Percentiles rank a stretch among this genome's conserved stretches.
Evolutionary conservation across 306 rosid genomes (phyloP).

Genomic region (Prunus salicina): DNA sequence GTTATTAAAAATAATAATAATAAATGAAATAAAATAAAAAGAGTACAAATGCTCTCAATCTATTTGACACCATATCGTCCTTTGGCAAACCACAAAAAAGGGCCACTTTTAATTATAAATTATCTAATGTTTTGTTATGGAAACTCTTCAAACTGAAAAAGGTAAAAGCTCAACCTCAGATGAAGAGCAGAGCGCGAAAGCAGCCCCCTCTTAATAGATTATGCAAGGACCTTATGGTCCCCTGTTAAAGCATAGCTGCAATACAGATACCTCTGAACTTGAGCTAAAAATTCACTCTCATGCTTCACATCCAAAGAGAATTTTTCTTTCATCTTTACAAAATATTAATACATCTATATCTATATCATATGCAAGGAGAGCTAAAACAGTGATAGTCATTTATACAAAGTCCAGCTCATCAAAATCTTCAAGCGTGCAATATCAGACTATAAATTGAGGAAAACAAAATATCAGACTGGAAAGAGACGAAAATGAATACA

Average conservation of each 20-base stretch:
- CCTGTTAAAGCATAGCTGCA: neutral
- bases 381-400: neutral
- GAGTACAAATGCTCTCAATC: no score
- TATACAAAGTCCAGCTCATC: slow-evolving; percentile 3
- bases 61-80: no score
- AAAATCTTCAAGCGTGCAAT: slow-evolving; percentile 15
- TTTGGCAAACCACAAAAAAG: neutral
- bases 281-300: no score
- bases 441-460: slow-evolving; percentile 8
- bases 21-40: no score
- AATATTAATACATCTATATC: no score
- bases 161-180: neutral
- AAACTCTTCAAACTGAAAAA: neutral
- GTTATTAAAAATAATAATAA: no score
- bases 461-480: slow-evolving; percentile 15
- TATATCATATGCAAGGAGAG: neutral
- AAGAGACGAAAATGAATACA: slow-evolving; percentile 13
- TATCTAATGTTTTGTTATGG: neutral
- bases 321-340: no score
- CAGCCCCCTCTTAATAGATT: neutral
- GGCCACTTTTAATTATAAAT: neutral
- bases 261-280: neutral
- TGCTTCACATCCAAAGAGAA: no score
- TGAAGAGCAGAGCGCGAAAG: neutral
- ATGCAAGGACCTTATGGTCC: neutral